Evolutionary conservation across 169 alveolate species (phyloP).

Genomic region (Eimeria acervulina): DNA sequence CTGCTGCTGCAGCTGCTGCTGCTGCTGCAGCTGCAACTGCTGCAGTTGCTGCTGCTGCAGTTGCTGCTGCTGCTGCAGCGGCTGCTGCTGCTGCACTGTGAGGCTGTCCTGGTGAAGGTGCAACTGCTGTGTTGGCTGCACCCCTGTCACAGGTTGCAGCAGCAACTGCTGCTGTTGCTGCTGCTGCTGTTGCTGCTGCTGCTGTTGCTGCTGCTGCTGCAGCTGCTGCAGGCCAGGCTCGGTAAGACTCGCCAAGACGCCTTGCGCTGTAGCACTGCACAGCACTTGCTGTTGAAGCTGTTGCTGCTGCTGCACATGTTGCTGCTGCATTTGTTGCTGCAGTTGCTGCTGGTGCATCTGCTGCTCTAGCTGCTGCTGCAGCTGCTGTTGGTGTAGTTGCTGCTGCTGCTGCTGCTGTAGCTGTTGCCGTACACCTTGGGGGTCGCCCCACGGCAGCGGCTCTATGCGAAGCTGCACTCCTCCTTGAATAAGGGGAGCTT

Average conservation of each 20-base stretch:
- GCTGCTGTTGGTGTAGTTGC: slow-evolving; percentile 25
- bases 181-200: slow-evolving; percentile 20
- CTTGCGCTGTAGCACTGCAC: neutral
- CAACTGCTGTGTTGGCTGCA: neutral
- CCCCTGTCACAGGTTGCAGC: slow-evolving; percentile 8
- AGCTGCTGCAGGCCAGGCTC: slow-evolving; percentile 47
- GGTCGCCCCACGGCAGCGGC: neutral
- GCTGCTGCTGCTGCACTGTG: neutral
- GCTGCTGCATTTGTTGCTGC: neutral
- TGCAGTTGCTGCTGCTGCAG: neutral
- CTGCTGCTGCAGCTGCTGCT: slow-evolving; percentile 29
- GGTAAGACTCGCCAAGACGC: neutral
- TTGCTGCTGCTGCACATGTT: neutral
- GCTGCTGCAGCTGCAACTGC: neutral
- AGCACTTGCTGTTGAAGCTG: slow-evolving; percentile 19
- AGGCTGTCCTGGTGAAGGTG: neutral
- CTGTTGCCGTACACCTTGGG: slow-evolving; percentile 8
- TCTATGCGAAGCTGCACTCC: neutral
- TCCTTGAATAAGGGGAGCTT: neutral
- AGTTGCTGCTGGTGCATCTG: neutral
- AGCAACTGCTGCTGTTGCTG: slow-evolving; percentile 60
- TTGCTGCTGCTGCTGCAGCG: slow-evolving; percentile 20
- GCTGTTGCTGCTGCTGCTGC: slow-evolving; percentile 39
- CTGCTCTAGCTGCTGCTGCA: neutral
- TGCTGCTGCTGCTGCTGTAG: slow-evolving; percentile 26